Evolutionary conservation across 768 basidiomycete genomes (phyloP), one percentile per base, ranked within the genome.

Genomic region (Tulasnella sp.): DNA sequence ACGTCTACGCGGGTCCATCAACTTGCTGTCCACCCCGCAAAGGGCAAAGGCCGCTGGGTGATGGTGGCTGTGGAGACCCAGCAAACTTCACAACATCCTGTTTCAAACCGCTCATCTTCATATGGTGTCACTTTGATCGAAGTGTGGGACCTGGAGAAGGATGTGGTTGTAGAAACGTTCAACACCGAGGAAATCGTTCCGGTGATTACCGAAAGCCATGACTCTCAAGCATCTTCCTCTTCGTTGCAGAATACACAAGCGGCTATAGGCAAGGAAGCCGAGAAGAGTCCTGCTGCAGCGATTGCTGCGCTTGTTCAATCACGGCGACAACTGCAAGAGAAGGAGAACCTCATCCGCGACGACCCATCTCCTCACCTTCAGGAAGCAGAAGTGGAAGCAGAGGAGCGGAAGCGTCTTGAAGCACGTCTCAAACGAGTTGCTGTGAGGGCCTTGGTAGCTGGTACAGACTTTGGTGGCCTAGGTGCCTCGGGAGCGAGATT

Each of bases 121-220:
- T 70, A 72, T 8, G 48, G 56, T 12, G 59, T 58, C 2, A 69
- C 71, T 29, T 63, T 90, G 37, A 70, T 89, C 5, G 89, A 95
- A 61, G 84, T 91, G 1, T 95, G 90, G 87, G 90, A 98, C 61
- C 78, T 98, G 45, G 90, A 93, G 65, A 79, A 79, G 57, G 76
- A 78, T 0, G 64, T 68, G 16, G 65, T 91, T 27, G 83, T 93
- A 41, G 92, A 96, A 65, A 80, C 76, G 5, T 95, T 81, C 60
- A 68, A 76, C 28, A 78, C 78, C 7, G 58, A 64, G 24, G 44
- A 63, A 22, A n/a, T n/a, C n/a, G 42, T 48, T 1, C 32, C 46
- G 15, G 40, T 34, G 48, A 3, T 13, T 27, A 32, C 50, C 10
- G 35, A 20, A 13, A 52, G 51, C 13, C 46, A 48, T 34, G 46